Evolutionary conservation across 2,329 filamentous ascomycete species (phyloP).

Genomic region (Xylaria sp.): DNA sequence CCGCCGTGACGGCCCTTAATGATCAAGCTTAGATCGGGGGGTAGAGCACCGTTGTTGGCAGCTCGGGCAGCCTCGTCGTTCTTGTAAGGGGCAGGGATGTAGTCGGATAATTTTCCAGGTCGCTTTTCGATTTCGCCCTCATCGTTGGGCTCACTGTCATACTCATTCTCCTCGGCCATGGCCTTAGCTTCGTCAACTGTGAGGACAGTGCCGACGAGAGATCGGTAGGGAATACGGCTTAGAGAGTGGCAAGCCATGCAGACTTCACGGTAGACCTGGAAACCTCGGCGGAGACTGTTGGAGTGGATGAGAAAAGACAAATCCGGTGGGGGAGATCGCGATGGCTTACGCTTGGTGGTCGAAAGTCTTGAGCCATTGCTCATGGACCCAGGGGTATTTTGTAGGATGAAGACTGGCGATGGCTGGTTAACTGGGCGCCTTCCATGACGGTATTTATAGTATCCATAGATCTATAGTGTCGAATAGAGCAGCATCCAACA

Average conservation of each 20-base stretch:
- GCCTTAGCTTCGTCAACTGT: slow-evolving; percentile 98
- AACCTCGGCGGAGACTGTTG: slow-evolving; percentile 90
- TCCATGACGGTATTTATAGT: slow-evolving; percentile 6
- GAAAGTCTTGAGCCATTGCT: slow-evolving; percentile 92
- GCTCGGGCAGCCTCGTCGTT: slow-evolving; percentile 98
- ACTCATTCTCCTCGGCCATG: slow-evolving; percentile 97
- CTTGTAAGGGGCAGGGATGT: slow-evolving; percentile 94
- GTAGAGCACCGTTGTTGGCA: slow-evolving; percentile 97
- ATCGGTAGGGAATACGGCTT: slow-evolving; percentile 90
- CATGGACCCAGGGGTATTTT: slow-evolving; percentile 94
- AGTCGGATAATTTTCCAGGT: slow-evolving; percentile 97
- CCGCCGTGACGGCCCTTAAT: slow-evolving; percentile 97
- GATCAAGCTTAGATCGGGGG: slow-evolving; percentile 96
- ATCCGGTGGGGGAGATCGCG: background rate
- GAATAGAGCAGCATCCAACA: slow-evolving; percentile 49
- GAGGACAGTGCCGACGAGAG: slow-evolving; percentile 88
- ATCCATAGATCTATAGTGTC: background rate
- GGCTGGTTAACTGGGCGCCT: slow-evolving; percentile 36
- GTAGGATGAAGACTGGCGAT: slow-evolving; percentile 83
- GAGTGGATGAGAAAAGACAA: slow-evolving; percentile 18
- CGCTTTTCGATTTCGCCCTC: slow-evolving; percentile 98
- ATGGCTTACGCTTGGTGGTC: slow-evolving; percentile 90
- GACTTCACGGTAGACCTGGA: slow-evolving; percentile 99
- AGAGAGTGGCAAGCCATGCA: slow-evolving; percentile 98
- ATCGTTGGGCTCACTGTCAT: slow-evolving; percentile 97